phyloP scores from a whole-genome alignment of 805 yeast species.

The Wickerhamomyces sydowiorum region DNA sequence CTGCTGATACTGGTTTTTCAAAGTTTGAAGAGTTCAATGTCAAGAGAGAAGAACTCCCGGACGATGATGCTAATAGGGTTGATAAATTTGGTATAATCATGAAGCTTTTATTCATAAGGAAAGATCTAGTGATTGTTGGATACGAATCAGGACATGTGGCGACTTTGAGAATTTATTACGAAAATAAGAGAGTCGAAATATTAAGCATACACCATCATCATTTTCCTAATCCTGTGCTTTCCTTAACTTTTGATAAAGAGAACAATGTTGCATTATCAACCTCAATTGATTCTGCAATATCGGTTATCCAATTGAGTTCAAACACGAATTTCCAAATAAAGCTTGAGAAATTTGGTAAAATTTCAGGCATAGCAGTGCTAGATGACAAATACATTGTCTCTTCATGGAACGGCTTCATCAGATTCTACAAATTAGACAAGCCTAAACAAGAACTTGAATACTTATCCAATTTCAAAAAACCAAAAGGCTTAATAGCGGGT shows the following conservation, averaged over 20 bases:
- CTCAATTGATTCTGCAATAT: conserved; percentile 41
- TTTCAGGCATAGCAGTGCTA: conserved; percentile 22
- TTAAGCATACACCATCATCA: conserved; percentile 25
- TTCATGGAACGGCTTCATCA: conserved; percentile 48
- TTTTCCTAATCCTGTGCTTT: conserved; percentile 50
- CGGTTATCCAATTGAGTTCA: conserved; percentile 16
- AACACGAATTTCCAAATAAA: background rate
- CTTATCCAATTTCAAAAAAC: conserved; percentile 18
- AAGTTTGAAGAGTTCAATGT: conserved; percentile 13
- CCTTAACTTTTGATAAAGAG: conserved; percentile 28
- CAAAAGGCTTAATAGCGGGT: conserved; percentile 19
- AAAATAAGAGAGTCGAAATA: conserved; percentile 4
- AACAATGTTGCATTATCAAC: conserved; percentile 32
- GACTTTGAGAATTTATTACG: conserved; percentile 20
- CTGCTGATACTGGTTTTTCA: conserved; percentile 8
- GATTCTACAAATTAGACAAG: conserved; percentile 25
- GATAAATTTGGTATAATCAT: conserved; percentile 61
- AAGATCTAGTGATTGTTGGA: conserved; percentile 41
- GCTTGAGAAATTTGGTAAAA: conserved; percentile 30
- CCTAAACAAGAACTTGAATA: conserved; percentile 8
- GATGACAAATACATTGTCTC: conserved; percentile 26
- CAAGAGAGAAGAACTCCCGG: conserved; percentile 2
- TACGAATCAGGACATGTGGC: conserved; percentile 69
- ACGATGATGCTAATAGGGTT: conserved; percentile 9
- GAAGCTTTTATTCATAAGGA: conserved; percentile 39